Conservation (phyloP, 345 rosid genomes). For the Iberis pinnata region DNA sequence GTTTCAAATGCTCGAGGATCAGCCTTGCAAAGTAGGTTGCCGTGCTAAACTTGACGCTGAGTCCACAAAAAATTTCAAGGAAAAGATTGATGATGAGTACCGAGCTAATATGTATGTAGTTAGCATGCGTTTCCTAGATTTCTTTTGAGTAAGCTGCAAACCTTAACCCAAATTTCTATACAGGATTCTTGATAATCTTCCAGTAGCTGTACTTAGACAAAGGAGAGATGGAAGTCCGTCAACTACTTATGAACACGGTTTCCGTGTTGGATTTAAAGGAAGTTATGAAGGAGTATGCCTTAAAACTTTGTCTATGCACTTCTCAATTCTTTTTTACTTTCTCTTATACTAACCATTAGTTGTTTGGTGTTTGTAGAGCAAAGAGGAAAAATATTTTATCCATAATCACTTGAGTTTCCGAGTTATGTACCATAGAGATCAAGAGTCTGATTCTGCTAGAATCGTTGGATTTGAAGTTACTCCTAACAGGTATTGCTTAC, state of each 20-base stretch:
- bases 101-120: conserved; percentile 71
- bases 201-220: conserved; percentile 89
- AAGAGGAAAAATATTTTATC: conserved; percentile 85
- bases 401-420: conserved; percentile 86
- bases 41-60: conserved; percentile 44
- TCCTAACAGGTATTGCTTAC: conserved; percentile 57
- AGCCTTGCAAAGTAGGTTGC: conserved; percentile 71
- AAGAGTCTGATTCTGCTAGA: conserved; percentile 69
- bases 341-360: conserved; percentile 5
- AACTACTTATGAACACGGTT: conserved; percentile 91
- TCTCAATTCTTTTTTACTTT: background rate
- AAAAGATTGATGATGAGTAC: conserved; percentile 88
- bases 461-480: conserved; percentile 96
- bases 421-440: conserved; percentile 85
- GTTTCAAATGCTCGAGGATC: conserved; percentile 89
- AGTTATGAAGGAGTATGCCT: conserved; percentile 62
- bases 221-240: conserved; percentile 84
- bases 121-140: background rate
- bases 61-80: conserved; percentile 74
- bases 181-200: conserved; percentile 98
- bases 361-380: conserved; percentile 50
- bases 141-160: background rate
- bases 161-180: conserved; percentile 22
- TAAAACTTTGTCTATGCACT: background rate
- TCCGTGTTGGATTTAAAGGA: conserved; percentile 92